Base-by-base conservation (phyloP, 176 grass and related monocot species). In the Aegilops sharonensis region DNA sequence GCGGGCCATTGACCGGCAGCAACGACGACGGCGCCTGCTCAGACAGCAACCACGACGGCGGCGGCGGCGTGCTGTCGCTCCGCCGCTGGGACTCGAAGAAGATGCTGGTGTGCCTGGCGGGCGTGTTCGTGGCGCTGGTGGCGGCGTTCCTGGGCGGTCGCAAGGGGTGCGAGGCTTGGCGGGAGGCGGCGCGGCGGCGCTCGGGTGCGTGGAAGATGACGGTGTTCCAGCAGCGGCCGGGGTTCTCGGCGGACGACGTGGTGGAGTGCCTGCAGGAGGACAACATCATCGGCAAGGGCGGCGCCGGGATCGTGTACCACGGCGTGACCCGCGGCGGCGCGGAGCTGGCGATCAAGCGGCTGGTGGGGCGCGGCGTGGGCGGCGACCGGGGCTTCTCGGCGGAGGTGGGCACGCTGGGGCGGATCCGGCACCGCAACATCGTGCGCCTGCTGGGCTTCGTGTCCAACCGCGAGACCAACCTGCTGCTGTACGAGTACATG, bases 401-500 rank as follows among this genome's bases (percentile, higher is more conserved):
- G 9, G 95, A 98, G 91, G 90, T 98, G 32, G 82, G 85, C 8
- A 98, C 96, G 47, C 89, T 98, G 5, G 95, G 95, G 1, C 80
- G 93, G 30, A 98, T 98, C 83, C 65, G 95, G 23, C 95, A 98
- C 87, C 91, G 93, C 1, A 98, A 98, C 88, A 98, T 98, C 87
- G 93, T 98, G 24, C 40, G 93, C 2, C 86, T 98, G 66, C 85
- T 98, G 0, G 93, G 93, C 1, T 98, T 92, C 84, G 89, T 93
- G 18, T 90, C 93, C 15, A 98, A 95, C 86, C n/a, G 93, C 32
- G 96, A 98, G 88, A 73, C 88, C 14, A 98, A 98, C 83, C 81
- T 98, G 83, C 89, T 98, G 80, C 80, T 98, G 4, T 95, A 98
- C 29, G 95, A 98, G 88, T 98, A 92, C 93, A 95, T 95, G 95